Evolutionary conservation across 2,329 filamentous ascomycete species (phyloP), one percentile per base, ranked within the genome.

Genomic region (Fusarium anthophilum): DNA sequence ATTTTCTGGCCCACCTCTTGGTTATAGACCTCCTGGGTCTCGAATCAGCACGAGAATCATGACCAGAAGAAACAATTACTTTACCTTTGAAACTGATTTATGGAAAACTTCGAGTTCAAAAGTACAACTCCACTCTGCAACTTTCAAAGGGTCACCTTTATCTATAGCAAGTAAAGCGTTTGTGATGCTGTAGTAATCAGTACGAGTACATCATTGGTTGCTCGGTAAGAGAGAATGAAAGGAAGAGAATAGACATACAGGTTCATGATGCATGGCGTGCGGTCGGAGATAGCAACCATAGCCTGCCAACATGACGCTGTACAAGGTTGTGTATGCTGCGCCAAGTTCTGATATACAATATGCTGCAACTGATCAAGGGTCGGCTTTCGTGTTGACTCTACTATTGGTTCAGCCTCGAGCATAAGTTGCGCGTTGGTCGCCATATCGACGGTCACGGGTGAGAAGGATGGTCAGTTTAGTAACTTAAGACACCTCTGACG

Each of bases 211-310:
- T n/a, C n/a, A n/a, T n/a, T n/a, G n/a, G n/a, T n/a, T n/a, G n/a
- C n/a, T n/a, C n/a, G n/a, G n/a, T 14, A 4, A 26, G n/a, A 45
- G 1, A 26, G 7, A 45, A 45, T 5, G 5, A 45, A n/a, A 14
- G 5, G 5, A 20, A 8, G 43, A 8, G 7, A 5, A 9, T 45
- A 1, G 44, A 28, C 24, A 20, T 15, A 47, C 44, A 47, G 44
- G 2, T 47, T 26, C 24, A 11, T 15, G 8, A 4, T 10, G 1
- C 0, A 5, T 28, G 18, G 1, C 1, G 1, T 14, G 4, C 44
- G 44, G 24, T 15, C 24, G 12, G 12, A 10, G 0, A 22, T 6
- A 47, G 4, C 0, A 15, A 20, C 13, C 18, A 3, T 15, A 28
- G 24, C 24, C 44, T 18, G 44, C 44, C 44, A 28, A 5, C 8